A percentile compares a stretch with the other conserved stretches of the same genome.
These are phyloP conservation scores for Fusarium aywerte DNA, from an alignment of 2,329 filamentous ascomycete species.

Conservation along the genomic window DNA sequence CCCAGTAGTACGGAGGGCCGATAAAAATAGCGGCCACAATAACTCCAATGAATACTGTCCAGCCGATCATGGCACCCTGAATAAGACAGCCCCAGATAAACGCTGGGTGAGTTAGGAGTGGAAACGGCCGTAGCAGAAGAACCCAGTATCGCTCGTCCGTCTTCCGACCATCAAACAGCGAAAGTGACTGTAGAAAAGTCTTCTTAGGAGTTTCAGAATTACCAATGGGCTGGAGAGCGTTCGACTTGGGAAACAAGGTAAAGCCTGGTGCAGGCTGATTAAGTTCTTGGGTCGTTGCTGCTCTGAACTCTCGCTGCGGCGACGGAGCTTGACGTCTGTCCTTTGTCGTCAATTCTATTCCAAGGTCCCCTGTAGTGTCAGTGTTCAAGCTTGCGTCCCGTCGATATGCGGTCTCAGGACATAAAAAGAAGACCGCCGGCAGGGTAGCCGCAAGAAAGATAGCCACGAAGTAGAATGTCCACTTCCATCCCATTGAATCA, in stretches of 20 bases:
- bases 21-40: constrained; percentile 85
- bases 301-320: constrained; percentile 10
- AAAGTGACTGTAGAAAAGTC: constrained; percentile 69
- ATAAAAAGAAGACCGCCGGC: constrained; percentile 78
- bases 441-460: constrained; percentile 81
- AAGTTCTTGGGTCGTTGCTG: neutral
- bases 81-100: constrained; percentile 84
- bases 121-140: constrained; percentile 77
- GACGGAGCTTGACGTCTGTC: constrained; percentile 21
- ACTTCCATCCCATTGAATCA: constrained; percentile 78
- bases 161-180: constrained; percentile 83
- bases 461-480: constrained; percentile 88
- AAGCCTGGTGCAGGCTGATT: constrained; percentile 38
- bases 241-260: constrained; percentile 49
- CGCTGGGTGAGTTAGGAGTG: constrained; percentile 84
- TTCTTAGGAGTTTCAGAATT: constrained; percentile 59
- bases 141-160: constrained; percentile 78
- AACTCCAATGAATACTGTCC: constrained; percentile 93
- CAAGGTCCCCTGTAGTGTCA: constrained; percentile 63
- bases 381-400: constrained; percentile 75
- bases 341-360: constrained; percentile 36
- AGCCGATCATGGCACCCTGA: constrained; percentile 91
- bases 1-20: constrained; percentile 82
- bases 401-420: constrained; percentile 84
- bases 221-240: constrained; percentile 51